Evolutionary conservation across 495 filamentous ascomycete species (phyloP).

Genomic region (Daldinia grandis): DNA sequence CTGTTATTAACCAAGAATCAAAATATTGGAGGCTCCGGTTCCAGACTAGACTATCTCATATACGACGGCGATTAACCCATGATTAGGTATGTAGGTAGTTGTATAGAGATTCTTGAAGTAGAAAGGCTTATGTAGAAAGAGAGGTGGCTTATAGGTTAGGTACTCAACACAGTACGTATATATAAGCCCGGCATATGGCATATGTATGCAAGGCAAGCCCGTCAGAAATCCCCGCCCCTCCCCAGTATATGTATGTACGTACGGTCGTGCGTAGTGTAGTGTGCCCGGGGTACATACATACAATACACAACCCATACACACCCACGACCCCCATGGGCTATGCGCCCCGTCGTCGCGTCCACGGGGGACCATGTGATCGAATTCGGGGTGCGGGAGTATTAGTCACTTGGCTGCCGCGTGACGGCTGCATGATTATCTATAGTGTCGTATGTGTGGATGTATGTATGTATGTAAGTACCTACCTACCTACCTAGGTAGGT

Average conservation of each 20-base stretch:
- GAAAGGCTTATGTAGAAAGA: neutral
- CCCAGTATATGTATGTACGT: neutral
- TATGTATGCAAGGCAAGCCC: neutral
- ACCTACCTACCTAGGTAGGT: neutral
- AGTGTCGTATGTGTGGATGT: neutral
- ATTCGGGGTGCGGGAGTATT: slow-evolving; percentile 30
- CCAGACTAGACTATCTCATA: neutral
- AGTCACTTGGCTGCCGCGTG: slow-evolving; percentile 34
- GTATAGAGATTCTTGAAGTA: neutral
- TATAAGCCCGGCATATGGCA: neutral
- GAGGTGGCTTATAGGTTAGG: neutral
- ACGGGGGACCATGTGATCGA: slow-evolving; percentile 36
- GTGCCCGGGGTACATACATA: slow-evolving; percentile 22
- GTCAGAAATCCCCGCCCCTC: slow-evolving; percentile 1
- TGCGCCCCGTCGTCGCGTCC: slow-evolving; percentile 37
- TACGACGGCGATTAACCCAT: neutral
- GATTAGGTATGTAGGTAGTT: neutral
- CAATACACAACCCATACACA: slow-evolving; percentile 16
- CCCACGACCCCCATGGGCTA: slow-evolving; percentile 13
- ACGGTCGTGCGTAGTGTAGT: slow-evolving; percentile 15
- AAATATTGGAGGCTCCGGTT: neutral
- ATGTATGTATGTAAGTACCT: slow-evolving; percentile 3
- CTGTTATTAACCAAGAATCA: neutral
- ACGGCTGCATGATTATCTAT: slow-evolving; percentile 24
- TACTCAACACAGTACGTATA: slow-evolving; percentile 5